phyloP scores from a whole-genome alignment of 148 eudicot genomes.

The Cornus florida region DNA sequence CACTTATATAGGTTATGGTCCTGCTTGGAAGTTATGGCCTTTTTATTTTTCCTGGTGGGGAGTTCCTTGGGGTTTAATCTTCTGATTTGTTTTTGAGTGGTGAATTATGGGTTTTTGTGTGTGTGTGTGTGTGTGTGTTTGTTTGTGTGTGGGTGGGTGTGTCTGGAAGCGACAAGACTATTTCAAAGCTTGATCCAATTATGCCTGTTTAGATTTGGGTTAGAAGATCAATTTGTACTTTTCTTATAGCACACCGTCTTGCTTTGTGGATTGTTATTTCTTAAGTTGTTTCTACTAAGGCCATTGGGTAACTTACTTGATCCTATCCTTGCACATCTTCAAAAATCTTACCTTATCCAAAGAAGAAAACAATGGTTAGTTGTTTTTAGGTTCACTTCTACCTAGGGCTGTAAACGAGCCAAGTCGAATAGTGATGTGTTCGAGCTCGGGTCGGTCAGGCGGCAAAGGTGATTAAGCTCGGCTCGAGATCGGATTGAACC shows the following conservation, averaged over 20 bases:
- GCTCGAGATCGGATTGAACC: too few relatives aligned
- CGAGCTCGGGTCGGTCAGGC: too few relatives aligned
- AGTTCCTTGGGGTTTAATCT: background rate
- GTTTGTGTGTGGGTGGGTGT: too few relatives aligned
- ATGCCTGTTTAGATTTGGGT: background rate
- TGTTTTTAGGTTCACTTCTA: background rate
- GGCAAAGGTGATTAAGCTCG: too few relatives aligned
- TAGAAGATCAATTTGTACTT: background rate
- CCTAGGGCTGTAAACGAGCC: too few relatives aligned
- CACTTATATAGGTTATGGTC: too few relatives aligned
- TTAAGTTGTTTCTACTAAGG: background rate
- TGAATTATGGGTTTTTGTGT: too few relatives aligned
- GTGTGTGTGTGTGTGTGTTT: too few relatives aligned
- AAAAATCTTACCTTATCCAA: conserved; percentile 2
- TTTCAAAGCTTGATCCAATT: background rate
- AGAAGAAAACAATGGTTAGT: background rate
- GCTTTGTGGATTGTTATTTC: background rate
- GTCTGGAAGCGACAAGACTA: background rate
- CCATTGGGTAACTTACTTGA: background rate
- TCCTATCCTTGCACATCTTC: background rate
- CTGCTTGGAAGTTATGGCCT: background rate
- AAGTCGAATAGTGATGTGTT: too few relatives aligned
- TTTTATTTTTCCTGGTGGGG: background rate
- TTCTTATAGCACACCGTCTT: background rate
- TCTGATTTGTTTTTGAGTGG: background rate